A percentile compares a stretch with the other conserved stretches of the same genome.
phyloP scores from a whole-genome alignment of 208 protist species.

The Crithidia brevicula region DNA sequence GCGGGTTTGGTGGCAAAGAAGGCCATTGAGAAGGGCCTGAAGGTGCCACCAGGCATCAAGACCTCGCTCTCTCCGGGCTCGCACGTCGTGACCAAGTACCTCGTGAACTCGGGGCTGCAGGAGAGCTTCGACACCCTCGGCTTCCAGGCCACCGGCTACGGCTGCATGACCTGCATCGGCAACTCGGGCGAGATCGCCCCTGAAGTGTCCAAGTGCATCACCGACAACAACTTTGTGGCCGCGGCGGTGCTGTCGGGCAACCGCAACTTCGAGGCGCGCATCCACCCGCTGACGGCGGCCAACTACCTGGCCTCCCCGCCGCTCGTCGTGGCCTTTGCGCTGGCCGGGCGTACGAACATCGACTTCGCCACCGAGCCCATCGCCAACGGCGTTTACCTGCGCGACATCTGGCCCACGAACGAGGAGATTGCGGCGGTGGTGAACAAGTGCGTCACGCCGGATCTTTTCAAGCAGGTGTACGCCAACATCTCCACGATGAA shows the following conservation, averaged over 20 bases:
- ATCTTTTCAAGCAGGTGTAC: constrained; percentile 94
- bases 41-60: constrained; percentile 93
- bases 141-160: constrained; percentile 94
- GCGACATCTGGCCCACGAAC: constrained; percentile 97
- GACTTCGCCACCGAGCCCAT: constrained; percentile 93
- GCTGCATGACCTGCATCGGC: constrained; percentile 98
- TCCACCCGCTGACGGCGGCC: constrained; percentile 93
- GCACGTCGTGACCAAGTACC: constrained; percentile 96
- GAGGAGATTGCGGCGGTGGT: constrained; percentile 83
- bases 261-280: constrained; percentile 97
- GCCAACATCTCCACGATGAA: constrained; percentile 90
- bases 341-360: constrained; percentile 95
- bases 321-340: constrained; percentile 96
- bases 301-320: constrained; percentile 97
- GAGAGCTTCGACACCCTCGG: constrained; percentile 87
- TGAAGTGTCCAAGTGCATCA: constrained; percentile 92
- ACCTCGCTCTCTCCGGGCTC: constrained; percentile 96
- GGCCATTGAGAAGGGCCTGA: constrained; percentile 91
- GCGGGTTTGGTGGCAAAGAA: constrained; percentile 95
- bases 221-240: constrained; percentile 93
- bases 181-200: constrained; percentile 94
- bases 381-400: constrained; percentile 94
- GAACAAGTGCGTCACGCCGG: constrained; percentile 83
- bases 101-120: constrained; percentile 88
- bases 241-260: constrained; percentile 96